Base-by-base conservation (phyloP, 345 rosid genomes). In the Laguncularia racemosa region DNA sequence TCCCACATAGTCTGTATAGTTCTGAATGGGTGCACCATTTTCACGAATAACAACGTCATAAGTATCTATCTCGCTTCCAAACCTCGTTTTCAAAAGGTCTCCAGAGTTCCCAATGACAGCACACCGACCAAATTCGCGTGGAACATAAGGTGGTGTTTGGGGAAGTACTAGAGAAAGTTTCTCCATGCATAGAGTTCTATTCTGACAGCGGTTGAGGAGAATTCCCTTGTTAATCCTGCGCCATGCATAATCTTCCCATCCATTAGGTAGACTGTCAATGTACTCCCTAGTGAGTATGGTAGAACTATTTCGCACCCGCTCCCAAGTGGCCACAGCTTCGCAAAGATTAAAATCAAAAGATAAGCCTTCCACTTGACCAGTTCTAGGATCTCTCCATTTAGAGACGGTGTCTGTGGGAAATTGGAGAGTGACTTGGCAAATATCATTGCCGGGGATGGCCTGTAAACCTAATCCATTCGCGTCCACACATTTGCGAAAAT, bases 221-320 rank as follows among this genome's bases (percentile, higher is more conserved):
- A 79, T 70, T 75, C 96, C 97, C 71, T 88, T 90, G 68, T 95
- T 95, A 72, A 95, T 88, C 74, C 95, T 78, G 46, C 71, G 97
- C 99, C 99, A 95, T 0, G 97, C 97, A 61, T 88, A 90, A 46
- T 90, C 97, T 74, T 90, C 86, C 99, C 97, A 95, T 56, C 93
- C 99, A 74, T 84, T 84, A 43, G 93, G 95, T 52, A 90, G 75
- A 74, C 95, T 83, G 74, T 85, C 93, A 67, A 90, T 85, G 74
- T 76, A 95, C 60, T 95, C 96, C 84, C 69, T 81, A n/a, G 96
- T 88, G 59, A 95, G 92, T 71, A 90, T 78, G 0, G 95, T 95
- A 50, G 95, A 82, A 64, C 91, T 95, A 76, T 88, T 88, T 69
- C 91, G 76, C 70, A 88, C 95, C 81, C 74, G 80, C 75, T 92